Evolutionary conservation across 495 filamentous ascomycete genomes (phyloP).

Genomic region (Penicillium alfredii): DNA sequence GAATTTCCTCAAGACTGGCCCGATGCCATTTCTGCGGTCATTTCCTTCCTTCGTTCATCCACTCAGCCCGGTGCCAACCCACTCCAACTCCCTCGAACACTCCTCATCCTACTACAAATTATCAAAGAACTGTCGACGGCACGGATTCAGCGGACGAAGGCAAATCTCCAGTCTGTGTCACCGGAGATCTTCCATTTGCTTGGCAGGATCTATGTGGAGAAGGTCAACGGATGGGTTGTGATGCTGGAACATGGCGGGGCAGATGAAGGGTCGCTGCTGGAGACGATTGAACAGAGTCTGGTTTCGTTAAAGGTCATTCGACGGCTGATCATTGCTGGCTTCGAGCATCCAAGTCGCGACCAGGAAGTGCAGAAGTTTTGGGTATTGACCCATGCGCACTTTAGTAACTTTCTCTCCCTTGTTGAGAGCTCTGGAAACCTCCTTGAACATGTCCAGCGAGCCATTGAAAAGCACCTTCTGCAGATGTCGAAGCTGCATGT

Average conservation of each 20-base stretch:
- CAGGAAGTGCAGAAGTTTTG: slow-evolving; percentile 71
- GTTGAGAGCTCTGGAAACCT: slow-evolving; percentile 21
- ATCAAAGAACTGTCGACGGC: slow-evolving; percentile 86
- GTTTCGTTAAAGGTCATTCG: slow-evolving; percentile 73
- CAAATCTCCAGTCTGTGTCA: slow-evolving; percentile 64
- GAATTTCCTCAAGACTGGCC: slow-evolving; percentile 84
- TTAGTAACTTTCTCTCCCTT: slow-evolving; percentile 57
- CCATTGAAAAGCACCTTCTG: slow-evolving; percentile 77
- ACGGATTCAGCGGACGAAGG: slow-evolving; percentile 61
- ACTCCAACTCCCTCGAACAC: slow-evolving; percentile 59
- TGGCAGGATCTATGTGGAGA: slow-evolving; percentile 68
- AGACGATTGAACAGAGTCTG: slow-evolving; percentile 67
- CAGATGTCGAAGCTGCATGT: slow-evolving; percentile 90
- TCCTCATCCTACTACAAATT: slow-evolving; percentile 74
- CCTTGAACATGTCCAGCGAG: slow-evolving; percentile 31
- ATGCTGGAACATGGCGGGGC: slow-evolving; percentile 50
- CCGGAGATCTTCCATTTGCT: slow-evolving; percentile 76
- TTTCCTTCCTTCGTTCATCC: slow-evolving; percentile 52
- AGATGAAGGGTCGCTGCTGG: slow-evolving; percentile 52
- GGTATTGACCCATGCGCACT: slow-evolving; percentile 62
- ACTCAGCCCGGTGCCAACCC: slow-evolving; percentile 39
- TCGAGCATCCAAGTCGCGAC: slow-evolving; percentile 74
- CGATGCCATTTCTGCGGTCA: slow-evolving; percentile 49
- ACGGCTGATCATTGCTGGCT: slow-evolving; percentile 73
- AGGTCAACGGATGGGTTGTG: slow-evolving; percentile 62